phyloP scores from a whole-genome alignment of 495 filamentous ascomycete species.

The Hyaloscypha bicolor region DNA sequence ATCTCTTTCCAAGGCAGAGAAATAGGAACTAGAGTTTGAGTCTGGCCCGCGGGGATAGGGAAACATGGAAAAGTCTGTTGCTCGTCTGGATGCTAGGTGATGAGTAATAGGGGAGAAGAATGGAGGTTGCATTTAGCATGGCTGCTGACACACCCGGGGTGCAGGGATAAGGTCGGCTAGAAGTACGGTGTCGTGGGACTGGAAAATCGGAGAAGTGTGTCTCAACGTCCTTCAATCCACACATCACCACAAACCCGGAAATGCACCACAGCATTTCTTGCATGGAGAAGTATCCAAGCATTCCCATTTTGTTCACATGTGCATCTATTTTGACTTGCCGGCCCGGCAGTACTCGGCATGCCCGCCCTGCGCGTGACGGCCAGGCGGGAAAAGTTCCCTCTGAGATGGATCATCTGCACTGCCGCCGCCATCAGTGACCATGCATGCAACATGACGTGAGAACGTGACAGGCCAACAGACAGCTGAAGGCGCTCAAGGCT shows the following conservation, averaged over 20 bases:
- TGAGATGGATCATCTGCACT: not conserved
- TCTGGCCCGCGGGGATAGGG: too few species aligned
- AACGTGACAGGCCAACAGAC: not conserved
- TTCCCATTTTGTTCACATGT: not conserved
- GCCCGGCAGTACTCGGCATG: not conserved
- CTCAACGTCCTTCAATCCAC: not conserved
- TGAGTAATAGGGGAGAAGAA: too few species aligned
- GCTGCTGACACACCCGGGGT: not conserved
- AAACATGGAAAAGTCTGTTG: too few species aligned
- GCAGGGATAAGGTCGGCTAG: not conserved
- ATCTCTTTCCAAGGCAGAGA: not conserved
- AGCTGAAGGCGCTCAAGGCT: not conserved
- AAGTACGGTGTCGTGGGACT: not conserved
- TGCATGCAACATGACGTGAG: conserved; percentile 5
- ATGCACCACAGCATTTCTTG: not conserved
- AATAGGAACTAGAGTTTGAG: not conserved
- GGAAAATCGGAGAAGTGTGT: not conserved
- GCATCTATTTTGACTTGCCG: not conserved
- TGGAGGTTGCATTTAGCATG: too few species aligned
- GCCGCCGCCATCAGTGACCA: not conserved
- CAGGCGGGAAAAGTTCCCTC: not conserved
- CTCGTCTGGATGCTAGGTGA: too few species aligned
- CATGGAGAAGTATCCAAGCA: not conserved
- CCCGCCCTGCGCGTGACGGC: not conserved
- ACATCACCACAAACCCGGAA: not conserved